Evolutionary conservation across 208 protist species (phyloP), one percentile per base, ranked within the genome.

Genomic region (Balamuthia mandrillaris): DNA sequence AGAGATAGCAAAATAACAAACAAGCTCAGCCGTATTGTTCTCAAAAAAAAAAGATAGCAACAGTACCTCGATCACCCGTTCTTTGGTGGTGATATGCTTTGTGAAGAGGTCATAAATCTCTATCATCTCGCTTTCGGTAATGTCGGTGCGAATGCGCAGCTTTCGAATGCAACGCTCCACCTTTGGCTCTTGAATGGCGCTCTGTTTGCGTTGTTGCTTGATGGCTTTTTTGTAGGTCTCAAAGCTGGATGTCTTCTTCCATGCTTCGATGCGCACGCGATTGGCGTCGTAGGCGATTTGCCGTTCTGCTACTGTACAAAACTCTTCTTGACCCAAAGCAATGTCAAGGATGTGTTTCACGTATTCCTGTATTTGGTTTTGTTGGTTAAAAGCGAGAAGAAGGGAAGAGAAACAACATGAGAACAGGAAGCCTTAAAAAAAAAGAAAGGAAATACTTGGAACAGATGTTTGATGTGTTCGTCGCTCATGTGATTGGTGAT

Each of bases 161-260:
- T 37, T 5, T 45, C n/a, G 35, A 1, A 84, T 42, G 58, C 47
- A 61, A 4, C 78, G 78, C 35, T 44, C 49, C 29, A 61, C 58
- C 27, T 84, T 27, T 24, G 6, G 6, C 12, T 45, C 39, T 33
- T 41, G 49, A 35, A 84, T 84, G 2, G 78, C 18, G 14, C 49
- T 47, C 4, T 39, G 6, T 29, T 47, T 58, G 5, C 52, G 74
- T 21, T 29, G 31, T 54, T 85, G 81, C 1, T 70, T 58, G 18
- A 10, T 10, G 18, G 39, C 56, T 14, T 1, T 33, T n/a, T 63
- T 33, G 47, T 84, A 83, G 37, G 78, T 66, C 2, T 51, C 35
- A 24, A 66, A 89, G 10, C 84, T 81, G 21, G 75, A 78, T 3
- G 66, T 86, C n/a, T 44, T 41, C 4, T 86, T 90, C 88, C 88